Evolutionary conservation across 768 basidiomycete genomes (phyloP).

Genomic region (Calocybe cyanea): DNA sequence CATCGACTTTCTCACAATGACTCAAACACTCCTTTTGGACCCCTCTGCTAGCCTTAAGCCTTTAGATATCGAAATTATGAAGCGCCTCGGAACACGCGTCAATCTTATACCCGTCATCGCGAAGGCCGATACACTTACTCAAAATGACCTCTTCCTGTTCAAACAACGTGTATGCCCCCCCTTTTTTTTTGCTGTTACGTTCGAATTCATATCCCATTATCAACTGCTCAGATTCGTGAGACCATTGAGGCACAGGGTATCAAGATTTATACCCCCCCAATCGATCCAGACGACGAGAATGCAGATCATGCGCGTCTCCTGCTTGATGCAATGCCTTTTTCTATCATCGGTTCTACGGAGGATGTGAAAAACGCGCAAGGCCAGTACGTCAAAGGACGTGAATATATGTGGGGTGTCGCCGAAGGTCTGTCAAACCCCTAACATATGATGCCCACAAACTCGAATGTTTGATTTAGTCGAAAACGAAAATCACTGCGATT

Average conservation of each 20-base stretch:
- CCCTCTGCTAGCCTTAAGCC: constrained; percentile 72
- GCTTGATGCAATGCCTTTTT: constrained; percentile 93
- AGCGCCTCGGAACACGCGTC: constrained; percentile 95
- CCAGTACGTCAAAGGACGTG: constrained; percentile 91
- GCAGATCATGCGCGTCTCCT: constrained; percentile 88
- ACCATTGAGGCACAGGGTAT: constrained; percentile 90
- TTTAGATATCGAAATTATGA: constrained; percentile 99
- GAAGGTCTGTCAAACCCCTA: constrained; percentile 58
- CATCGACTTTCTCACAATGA: constrained; percentile 1
- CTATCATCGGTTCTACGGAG: constrained; percentile 95
- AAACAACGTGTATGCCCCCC: constrained; percentile 76
- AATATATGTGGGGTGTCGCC: constrained; percentile 99
- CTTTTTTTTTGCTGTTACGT: constrained; percentile 2
- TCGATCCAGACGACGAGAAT: constrained; percentile 83
- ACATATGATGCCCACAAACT: background rate
- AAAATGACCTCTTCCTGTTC: constrained; percentile 86
- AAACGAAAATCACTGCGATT: constrained; percentile 99
- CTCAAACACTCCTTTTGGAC: background rate
- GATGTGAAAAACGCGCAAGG: constrained; percentile 93
- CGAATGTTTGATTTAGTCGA: constrained; percentile 57
- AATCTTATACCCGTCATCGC: constrained; percentile 97
- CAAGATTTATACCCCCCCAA: constrained; percentile 89
- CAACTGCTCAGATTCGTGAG: constrained; percentile 66
- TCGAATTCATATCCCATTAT: too few species aligned
- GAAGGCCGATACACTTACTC: constrained; percentile 96